Evolutionary conservation across 495 filamentous ascomycete genomes (phyloP), one percentile per base, ranked within the genome.

Genomic region (Aspergillus bertholletiae): DNA sequence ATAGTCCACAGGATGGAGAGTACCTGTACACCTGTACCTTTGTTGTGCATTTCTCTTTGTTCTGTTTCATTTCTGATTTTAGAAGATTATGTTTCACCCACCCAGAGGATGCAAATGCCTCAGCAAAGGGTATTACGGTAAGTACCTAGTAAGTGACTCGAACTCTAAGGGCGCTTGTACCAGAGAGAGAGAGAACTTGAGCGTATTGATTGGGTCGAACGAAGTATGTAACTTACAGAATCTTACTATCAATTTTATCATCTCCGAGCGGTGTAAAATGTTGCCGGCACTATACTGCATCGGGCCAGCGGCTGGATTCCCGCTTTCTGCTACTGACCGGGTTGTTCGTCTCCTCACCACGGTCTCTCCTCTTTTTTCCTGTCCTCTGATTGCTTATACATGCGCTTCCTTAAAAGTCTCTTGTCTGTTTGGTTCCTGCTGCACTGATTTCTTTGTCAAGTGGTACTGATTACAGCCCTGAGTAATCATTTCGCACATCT

Each of bases 201-300:
- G n/a, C n/a, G n/a, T n/a, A n/a, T n/a, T n/a, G n/a, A n/a, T n/a
- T n/a, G n/a, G n/a, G n/a, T n/a, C n/a, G n/a, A n/a, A n/a, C n/a
- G n/a, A n/a, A n/a, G 37, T 40, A 40, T 11, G 37, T 40, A 40
- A 40, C 18, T 40, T 40, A 40, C 37, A 20, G 37, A 13, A 40
- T 20, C n/a, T n/a, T n/a, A n/a, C n/a, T n/a, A n/a, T n/a, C n/a
- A n/a, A n/a, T n/a, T n/a, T n/a, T n/a, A n/a, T n/a, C n/a, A n/a
- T n/a, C n/a, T n/a, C n/a, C 60, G 58, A 34, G 35, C 64, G 69
- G 69, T 58, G 43, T 66, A 63, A 66, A 43, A 53, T 65, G 45
- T 45, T 18, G 15, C 62, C 67, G 60, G 46, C 35, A 15, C 66
- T 63, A 69, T 44, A 50, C 54, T 54, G 49, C 40, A 58, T 58